These are phyloP conservation scores for Xylaria telfairii DNA, from an alignment of 495 filamentous ascomycete genomes.

Conservation along the genomic window DNA sequence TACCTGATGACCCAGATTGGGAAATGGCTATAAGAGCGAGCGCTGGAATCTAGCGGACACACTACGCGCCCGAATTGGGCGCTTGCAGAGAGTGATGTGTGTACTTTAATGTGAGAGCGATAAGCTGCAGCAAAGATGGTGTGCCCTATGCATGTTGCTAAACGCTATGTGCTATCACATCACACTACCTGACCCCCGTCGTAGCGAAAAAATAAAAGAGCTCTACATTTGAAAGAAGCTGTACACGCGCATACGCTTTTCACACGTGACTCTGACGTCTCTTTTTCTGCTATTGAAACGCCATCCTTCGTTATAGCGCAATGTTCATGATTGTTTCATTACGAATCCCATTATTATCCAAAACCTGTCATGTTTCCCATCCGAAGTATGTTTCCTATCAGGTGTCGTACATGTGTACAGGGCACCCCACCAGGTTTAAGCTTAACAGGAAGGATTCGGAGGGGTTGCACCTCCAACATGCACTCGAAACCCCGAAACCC, in stretches of 20 bases:
- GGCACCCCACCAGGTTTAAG: conserved; percentile 12
- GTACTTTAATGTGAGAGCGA: conserved; percentile 10
- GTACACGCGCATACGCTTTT: neutral
- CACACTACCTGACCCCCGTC: too few species aligned
- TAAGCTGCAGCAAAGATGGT: conserved; percentile 18
- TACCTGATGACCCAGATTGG: conserved; percentile 25
- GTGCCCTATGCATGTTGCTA: conserved; percentile 11
- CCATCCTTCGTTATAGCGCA: neutral
- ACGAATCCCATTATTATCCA: neutral
- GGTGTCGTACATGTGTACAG: conserved; percentile 3
- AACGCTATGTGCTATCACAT: conserved; percentile 18
- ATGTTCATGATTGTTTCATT: neutral
- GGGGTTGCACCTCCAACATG: neutral
- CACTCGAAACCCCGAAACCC: conserved; percentile 2
- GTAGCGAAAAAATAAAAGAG: conserved; percentile 11
- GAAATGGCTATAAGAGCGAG: conserved; percentile 3
- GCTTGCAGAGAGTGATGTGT: conserved; percentile 16
- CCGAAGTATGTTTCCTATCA: neutral
- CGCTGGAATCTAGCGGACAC: conserved; percentile 16
- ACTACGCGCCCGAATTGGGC: conserved; percentile 20
- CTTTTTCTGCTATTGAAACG: neutral
- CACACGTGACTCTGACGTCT: neutral
- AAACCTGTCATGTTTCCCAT: conserved; percentile 1
- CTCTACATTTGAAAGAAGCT: neutral
- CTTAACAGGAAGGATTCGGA: conserved; percentile 19